Percentiles rank a stretch among this genome's conserved stretches.
phyloP scores from a whole-genome alignment of 139 green algal species.

The Coelastrella sp. region DNA sequence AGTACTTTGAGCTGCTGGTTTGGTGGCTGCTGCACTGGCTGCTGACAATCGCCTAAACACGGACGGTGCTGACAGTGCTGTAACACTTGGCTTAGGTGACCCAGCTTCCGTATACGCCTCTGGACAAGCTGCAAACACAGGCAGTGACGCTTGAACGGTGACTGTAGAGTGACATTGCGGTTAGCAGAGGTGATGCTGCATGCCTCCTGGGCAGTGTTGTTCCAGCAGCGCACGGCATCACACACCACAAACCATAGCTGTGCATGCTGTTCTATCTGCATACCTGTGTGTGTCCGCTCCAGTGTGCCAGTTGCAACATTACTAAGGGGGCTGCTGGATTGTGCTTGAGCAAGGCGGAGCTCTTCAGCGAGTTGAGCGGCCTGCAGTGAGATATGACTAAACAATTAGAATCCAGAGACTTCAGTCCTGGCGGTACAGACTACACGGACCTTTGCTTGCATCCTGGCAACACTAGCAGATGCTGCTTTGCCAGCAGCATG shows the following conservation, averaged over 20 bases:
- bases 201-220: too few species aligned
- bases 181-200: too few species aligned
- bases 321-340: not conserved
- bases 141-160: too few species aligned
- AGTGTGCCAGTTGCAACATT: not conserved
- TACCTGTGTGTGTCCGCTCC: not conserved
- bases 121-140: not conserved
- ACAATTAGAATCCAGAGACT: not conserved
- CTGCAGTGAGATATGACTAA: not conserved
- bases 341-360: constrained; percentile 12
- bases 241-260: too few species aligned
- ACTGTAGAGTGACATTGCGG: too few species aligned
- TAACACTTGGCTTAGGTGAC: not conserved
- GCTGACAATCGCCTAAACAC: constrained; percentile 17
- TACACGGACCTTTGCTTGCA: constrained; percentile 33
- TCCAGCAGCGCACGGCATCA: too few species aligned
- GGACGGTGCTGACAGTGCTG: not conserved
- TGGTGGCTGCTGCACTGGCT: not conserved
- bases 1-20: not conserved
- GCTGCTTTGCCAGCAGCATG: not conserved
- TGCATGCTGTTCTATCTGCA: not conserved
- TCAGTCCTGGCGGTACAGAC: not conserved
- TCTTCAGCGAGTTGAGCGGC: constrained; percentile 35
- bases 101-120: not conserved
- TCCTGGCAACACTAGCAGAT: constrained; percentile 15